Percentiles rank a stretch among this genome's conserved stretches.
Conservation (phyloP, 2,329 filamentous ascomycete genomes). For the Fusarium goolgardi region DNA sequence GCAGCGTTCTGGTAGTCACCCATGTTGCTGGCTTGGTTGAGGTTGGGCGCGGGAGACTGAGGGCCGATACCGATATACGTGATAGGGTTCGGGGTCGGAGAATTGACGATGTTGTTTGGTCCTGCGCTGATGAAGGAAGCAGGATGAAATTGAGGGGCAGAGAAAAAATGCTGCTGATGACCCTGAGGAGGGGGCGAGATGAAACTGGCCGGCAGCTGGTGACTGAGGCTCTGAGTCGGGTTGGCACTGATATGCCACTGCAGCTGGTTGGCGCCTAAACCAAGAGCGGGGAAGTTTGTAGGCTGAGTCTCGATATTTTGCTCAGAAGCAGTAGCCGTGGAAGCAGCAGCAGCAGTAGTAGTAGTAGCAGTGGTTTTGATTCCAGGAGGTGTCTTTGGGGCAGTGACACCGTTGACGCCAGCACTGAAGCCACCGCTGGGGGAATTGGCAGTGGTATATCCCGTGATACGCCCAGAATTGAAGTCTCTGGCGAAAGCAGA, state of each 20-base stretch:
- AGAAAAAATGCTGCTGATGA: slow-evolving; percentile 23
- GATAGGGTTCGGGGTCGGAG: slow-evolving; percentile 22
- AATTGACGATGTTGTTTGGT: slow-evolving; percentile 8
- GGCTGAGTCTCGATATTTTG: slow-evolving; percentile 27
- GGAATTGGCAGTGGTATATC: slow-evolving; percentile 41
- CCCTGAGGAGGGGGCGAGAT: slow-evolving; percentile 32
- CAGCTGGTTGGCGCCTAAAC: slow-evolving; percentile 40
- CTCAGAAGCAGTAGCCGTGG: slow-evolving; percentile 8
- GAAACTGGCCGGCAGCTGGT: slow-evolving; percentile 42
- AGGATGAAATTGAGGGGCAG: slow-evolving; percentile 28
- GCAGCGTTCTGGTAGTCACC: slow-evolving; percentile 57
- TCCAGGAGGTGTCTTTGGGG: slow-evolving; percentile 24
- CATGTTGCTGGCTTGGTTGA: slow-evolving; percentile 37
- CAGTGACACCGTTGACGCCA: slow-evolving; percentile 21
- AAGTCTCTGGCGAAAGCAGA: slow-evolving; percentile 2
- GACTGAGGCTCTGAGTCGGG: slow-evolving; percentile 50
- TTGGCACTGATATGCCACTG: slow-evolving; percentile 53
- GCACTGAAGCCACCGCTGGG: slow-evolving; percentile 43
- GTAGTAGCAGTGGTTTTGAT: background rate
- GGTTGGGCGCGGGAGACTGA: slow-evolving; percentile 45
- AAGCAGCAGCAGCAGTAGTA: background rate
- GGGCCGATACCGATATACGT: slow-evolving; percentile 48
- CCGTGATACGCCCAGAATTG: slow-evolving; percentile 18
- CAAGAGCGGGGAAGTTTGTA: slow-evolving; percentile 48
- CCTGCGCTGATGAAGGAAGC: slow-evolving; percentile 26